phyloP scores from a whole-genome alignment of 2,329 filamentous ascomycete species.

The Penicillium capsulatum region DNA sequence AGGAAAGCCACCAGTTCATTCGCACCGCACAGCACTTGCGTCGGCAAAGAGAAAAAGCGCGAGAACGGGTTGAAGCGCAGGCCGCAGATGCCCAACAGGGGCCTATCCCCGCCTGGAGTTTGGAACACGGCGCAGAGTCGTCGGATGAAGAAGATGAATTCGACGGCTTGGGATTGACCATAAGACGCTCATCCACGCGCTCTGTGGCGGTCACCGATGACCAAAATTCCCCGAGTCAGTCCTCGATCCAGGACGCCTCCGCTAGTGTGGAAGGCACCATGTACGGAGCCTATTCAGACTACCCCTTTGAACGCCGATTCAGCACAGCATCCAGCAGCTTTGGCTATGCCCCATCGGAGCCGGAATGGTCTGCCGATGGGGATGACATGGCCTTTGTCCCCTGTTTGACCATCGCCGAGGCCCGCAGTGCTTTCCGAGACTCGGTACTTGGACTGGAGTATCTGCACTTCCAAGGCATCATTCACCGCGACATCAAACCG shows the following conservation, averaged over 20 bases:
- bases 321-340: constrained; percentile 70
- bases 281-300: constrained; percentile 67
- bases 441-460: constrained; percentile 92
- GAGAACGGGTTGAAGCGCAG: constrained; percentile 58
- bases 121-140: constrained; percentile 67
- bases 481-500: constrained; percentile 80
- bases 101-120: constrained; percentile 71
- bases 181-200: constrained; percentile 33
- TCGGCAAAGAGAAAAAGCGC: constrained; percentile 51
- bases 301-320: constrained; percentile 64
- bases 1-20: constrained; percentile 44
- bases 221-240: constrained; percentile 48
- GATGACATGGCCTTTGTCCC: constrained; percentile 93
- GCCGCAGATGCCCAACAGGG: constrained; percentile 51
- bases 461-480: constrained; percentile 79
- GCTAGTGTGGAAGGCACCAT: constrained; percentile 71
- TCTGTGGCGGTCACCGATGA: constrained; percentile 44
- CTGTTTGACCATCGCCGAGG: constrained; percentile 80
- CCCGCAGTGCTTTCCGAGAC: constrained; percentile 81
- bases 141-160: constrained; percentile 47
- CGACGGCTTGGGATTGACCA: constrained; percentile 26
- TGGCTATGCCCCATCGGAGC: constrained; percentile 43
- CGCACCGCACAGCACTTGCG: constrained; percentile 35
- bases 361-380: constrained; percentile 49
- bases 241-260: constrained; percentile 38